Evolutionary conservation across 164 flowering plant species (phyloP), one percentile per base, ranked within the genome.

Genomic region (Brasenia schreberi): DNA sequence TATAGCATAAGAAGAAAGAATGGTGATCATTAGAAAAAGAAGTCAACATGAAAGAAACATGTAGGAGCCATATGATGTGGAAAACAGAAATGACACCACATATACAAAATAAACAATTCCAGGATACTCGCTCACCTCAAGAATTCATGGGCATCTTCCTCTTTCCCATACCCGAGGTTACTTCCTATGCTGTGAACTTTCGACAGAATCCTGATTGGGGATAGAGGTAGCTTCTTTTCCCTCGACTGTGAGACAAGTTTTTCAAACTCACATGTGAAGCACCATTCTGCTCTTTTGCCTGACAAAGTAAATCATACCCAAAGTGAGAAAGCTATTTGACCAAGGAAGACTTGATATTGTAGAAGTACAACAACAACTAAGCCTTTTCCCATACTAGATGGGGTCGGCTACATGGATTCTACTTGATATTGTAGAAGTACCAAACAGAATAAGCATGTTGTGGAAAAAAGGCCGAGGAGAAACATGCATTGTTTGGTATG

Each of bases 111-210:
- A 49, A 49, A 49, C 56, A 61, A 23, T 18, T 61, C 27, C 12
- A 61, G 63, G 63, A 61, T 61, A n/a, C 63, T 18, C 10, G 16
- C 56, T 76, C 56, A 87, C 98, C 97, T 86, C 68, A 93, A 73
- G 78, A 93, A 93, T 69, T 93, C 98, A 79, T 93, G 98, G 12
- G 98, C 97, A 76, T 93, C 98, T 75, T 83, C 86, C 69, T 81
- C 81, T 65, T 63, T 81, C 23, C 86, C 86, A 71, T 71, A 77
- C 39, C 81, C 82, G 73, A 83, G 84, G 68, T 81, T 70, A 61
- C 81, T 74, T 66, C 81, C 83, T 64, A 80, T 80, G 67, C 68
- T 78, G 66, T 80, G 75, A 65, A 79, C 70, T 68, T 76, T 79
- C 64, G 86, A 83, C 6, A 83, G 74, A 72, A 93, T 83, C 14